These are phyloP conservation scores for Geotrichum armillariae DNA, from an alignment of 1,139 yeast species.

Conservation along the genomic window DNA sequence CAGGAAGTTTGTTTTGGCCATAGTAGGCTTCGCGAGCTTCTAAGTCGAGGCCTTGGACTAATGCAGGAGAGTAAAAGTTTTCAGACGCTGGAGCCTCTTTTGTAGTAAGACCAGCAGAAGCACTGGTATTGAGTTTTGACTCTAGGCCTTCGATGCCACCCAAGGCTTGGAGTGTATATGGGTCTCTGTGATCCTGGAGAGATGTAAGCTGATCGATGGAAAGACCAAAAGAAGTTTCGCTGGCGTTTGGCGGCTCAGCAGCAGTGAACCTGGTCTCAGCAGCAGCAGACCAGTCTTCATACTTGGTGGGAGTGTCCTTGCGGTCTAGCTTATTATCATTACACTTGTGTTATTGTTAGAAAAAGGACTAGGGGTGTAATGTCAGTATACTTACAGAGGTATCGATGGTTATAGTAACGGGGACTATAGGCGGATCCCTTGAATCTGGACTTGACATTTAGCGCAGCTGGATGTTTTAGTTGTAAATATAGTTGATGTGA, in stretches of 20 bases:
- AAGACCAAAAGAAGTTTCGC: constrained; percentile 16
- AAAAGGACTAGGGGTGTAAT: not conserved
- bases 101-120: constrained; percentile 14
- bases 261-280: constrained; percentile 1
- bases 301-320: not conserved
- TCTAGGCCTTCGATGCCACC: constrained; percentile 31
- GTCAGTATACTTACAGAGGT: not conserved
- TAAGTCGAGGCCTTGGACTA: not conserved
- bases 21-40: constrained; percentile 37
- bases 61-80: not conserved
- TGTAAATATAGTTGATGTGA: not conserved
- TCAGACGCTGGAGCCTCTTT: not conserved
- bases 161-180: constrained; percentile 37
- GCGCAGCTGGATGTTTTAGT: not conserved
- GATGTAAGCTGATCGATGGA: constrained; percentile 39
- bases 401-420: constrained; percentile 3
- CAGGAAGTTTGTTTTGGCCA: constrained; percentile 74
- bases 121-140: constrained; percentile 17
- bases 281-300: constrained; percentile 3
- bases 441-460: not conserved
- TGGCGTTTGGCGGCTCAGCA: constrained; percentile 4
- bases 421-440: constrained; percentile 1
- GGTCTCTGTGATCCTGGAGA: constrained; percentile 44
- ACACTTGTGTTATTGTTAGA: not conserved
- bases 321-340: not conserved